phyloP scores from a whole-genome alignment of 176 grass and related monocot species.

The Musa beccarii region DNA sequence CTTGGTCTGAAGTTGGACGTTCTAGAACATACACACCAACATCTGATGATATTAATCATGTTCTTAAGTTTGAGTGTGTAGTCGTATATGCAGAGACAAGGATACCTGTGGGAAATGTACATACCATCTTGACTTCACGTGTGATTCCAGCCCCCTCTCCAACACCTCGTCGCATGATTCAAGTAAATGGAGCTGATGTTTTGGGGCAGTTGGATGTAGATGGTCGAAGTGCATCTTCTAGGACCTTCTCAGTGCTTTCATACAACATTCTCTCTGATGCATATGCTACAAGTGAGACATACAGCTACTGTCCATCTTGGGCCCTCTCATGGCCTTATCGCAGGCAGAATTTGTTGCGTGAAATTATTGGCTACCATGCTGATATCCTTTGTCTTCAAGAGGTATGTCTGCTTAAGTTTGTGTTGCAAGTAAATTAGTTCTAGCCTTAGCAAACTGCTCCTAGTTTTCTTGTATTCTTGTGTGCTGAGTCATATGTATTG shows the following conservation, averaged over 20 bases:
- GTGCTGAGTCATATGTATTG: not conserved
- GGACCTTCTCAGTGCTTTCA: constrained; percentile 84
- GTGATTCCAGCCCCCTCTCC: constrained; percentile 96
- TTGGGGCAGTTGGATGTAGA: constrained; percentile 62
- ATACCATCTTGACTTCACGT: constrained; percentile 80
- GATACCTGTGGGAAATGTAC: constrained; percentile 39
- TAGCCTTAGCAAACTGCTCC: not conserved
- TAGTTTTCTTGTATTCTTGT: not conserved
- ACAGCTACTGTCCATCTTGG: constrained; percentile 96
- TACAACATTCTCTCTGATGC: constrained; percentile 98
- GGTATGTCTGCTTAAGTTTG: constrained; percentile 34
- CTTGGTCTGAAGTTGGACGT: constrained; percentile 79
- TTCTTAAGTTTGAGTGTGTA: constrained; percentile 88
- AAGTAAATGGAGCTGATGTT: constrained; percentile 55
- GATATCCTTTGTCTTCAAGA: constrained; percentile 99
- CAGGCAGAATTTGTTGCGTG: constrained; percentile 92
- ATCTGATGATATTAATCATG: constrained; percentile 95
- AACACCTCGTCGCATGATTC: constrained; percentile 82
- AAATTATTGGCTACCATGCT: constrained; percentile 96
- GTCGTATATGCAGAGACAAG: constrained; percentile 54
- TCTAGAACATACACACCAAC: constrained; percentile 71
- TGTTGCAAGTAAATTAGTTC: not conserved
- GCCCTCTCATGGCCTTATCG: constrained; percentile 94
- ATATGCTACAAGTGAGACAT: constrained; percentile 78
- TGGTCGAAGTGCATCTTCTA: constrained; percentile 49